Evolutionary conservation across 2,329 filamentous ascomycete genomes (phyloP), one percentile per base, ranked within the genome.

Genomic region (Monilinia fructigena): DNA sequence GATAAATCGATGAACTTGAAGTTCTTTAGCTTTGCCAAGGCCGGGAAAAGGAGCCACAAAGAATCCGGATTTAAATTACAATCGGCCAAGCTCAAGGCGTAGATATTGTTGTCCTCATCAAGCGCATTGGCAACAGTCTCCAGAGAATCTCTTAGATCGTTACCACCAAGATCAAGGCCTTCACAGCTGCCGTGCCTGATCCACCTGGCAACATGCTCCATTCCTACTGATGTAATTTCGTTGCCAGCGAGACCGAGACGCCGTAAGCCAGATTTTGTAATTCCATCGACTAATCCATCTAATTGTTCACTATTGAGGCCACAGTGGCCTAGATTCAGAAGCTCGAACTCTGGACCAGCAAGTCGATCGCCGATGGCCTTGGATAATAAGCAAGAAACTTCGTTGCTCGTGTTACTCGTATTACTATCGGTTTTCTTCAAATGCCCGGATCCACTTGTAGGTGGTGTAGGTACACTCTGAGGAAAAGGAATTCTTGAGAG

Each of bases 1-100:
- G 92, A 97, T 47, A 99, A 81, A 76, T 98, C 95, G 67, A 99
- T 86, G 75, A 97, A 97, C 26, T 91, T 88, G 75, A 97, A 89
- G 70, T 89, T 86, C 2, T 83, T 82, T 66, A 97, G 80, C 70
- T 83, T 86, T 35, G 85, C 82, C 64, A 98, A 79, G 8, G 86
- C 86, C 5, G 92, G 92, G 61, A 98, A 83, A 16, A 98, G 81
- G 64, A 86, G 85, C 77, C 86, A 89, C 28, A 98, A 80, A 14
- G 89, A 88, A 0, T 86, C 82, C 0, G 92, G 89, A 5, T 85
- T 86, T 65, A 99, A 81, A 66, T 92, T 91, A 79, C 93, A 97
- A 72, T 93, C 89, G 1, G 93, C 92, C 69, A 99, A 79, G 76
- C 92, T 94, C 62, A 99, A 80, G 0, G 92, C 93, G 84, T 89